phyloP scores from a whole-genome alignment of 345 rosid species.

The Hypericum androsaemum region DNA sequence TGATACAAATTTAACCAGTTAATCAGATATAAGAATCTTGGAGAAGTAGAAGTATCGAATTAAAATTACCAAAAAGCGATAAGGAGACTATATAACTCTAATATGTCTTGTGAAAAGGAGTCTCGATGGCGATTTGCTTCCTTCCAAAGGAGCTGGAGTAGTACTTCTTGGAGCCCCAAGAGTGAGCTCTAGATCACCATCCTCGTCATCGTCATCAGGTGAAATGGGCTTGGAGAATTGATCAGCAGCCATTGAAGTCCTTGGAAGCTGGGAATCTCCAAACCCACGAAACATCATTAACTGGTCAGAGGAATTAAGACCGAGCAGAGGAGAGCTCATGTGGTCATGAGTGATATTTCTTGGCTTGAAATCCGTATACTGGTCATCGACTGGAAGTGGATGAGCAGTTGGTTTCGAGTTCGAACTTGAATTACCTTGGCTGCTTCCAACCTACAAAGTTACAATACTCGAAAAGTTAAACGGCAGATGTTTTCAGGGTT shows the following conservation, averaged over 20 bases:
- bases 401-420: constrained; percentile 1
- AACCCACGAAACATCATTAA: constrained; percentile 1
- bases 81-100: constrained; percentile 24
- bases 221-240: constrained; percentile 13
- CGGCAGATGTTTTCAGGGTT: too few species aligned
- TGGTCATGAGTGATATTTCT: background rate
- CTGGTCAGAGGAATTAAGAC: background rate
- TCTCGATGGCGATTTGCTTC: constrained; percentile 16
- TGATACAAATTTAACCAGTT: too few species aligned
- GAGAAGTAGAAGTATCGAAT: background rate
- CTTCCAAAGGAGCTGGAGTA: constrained; percentile 20
- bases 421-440: constrained; percentile 2
- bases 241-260: background rate
- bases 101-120: constrained; percentile 27
- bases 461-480: background rate
- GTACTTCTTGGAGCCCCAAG: constrained; percentile 29
- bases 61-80: background rate
- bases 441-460: constrained; percentile 18
- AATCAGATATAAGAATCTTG: too few species aligned
- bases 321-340: constrained; percentile 8
- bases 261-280: constrained; percentile 1
- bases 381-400: background rate
- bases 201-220: constrained; percentile 6
- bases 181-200: constrained; percentile 40
- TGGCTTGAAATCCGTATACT: constrained; percentile 1